These are phyloP conservation scores for Scutellaria minor DNA, from an alignment of 257 asterid genomes.

Conservation along the genomic window DNA sequence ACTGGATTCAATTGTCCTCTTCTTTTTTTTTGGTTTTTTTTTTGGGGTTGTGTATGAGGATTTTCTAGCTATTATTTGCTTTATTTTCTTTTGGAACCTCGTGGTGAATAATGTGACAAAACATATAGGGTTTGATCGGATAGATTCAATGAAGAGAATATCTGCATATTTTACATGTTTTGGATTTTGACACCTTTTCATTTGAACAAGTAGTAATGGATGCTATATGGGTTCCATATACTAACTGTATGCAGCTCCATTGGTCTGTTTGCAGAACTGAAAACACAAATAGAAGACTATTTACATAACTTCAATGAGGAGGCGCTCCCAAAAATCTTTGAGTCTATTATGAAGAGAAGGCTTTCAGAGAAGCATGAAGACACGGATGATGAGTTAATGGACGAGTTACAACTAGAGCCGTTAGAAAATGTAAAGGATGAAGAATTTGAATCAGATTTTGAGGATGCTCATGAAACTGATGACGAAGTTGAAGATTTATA, in stretches of 20 bases:
- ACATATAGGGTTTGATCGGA: not conserved
- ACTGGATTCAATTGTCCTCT: not conserved
- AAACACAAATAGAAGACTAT: conserved; percentile 62
- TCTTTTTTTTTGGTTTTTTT: no score
- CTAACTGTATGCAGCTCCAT: conserved; percentile 21
- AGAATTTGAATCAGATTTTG: conserved; percentile 75
- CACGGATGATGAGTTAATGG: conserved; percentile 68
- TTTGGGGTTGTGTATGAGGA: not conserved
- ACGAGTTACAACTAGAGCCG: conserved; percentile 59
- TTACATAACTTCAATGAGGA: conserved; percentile 59
- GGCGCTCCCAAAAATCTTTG: conserved; percentile 61
- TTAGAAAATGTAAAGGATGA: conserved; percentile 55
- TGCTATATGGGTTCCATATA: not conserved
- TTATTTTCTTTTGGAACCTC: not conserved
- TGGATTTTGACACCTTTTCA: not conserved
- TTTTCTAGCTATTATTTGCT: not conserved
- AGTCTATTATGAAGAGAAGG: conserved; percentile 59
- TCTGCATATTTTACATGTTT: conserved; percentile 17
- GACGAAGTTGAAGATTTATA: conserved; percentile 76
- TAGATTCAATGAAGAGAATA: not conserved
- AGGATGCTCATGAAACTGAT: conserved; percentile 60
- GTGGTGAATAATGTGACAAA: conserved; percentile 14
- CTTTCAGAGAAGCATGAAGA: conserved; percentile 64
- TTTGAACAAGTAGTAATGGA: not conserved
- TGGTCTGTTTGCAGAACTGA: conserved; percentile 58